Conservation (phyloP, 2,329 filamentous ascomycete genomes). For the Xylaria sp. region DNA sequence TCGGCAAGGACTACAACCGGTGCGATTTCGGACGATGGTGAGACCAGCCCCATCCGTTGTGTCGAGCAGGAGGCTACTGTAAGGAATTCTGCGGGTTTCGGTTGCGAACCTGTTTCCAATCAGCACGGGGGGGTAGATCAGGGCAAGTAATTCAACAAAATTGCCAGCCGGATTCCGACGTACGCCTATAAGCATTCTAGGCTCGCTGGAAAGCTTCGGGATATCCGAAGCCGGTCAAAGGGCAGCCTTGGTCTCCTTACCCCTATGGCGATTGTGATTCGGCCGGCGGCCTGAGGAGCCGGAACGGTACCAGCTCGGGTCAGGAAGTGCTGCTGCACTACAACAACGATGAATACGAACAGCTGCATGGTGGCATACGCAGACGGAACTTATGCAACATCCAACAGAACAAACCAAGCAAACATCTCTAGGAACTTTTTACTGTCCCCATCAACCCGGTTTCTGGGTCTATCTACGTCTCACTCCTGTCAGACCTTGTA, state of each 20-base stretch:
- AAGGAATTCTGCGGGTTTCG: slow-evolving; percentile 38
- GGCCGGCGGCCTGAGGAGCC: background rate
- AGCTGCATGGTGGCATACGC: background rate
- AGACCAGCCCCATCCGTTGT: slow-evolving; percentile 40
- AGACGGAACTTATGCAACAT: too few species aligned
- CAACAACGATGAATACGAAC: slow-evolving; percentile 1
- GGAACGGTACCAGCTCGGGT: background rate
- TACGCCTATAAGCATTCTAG: slow-evolving; percentile 21
- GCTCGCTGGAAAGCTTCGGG: slow-evolving; percentile 45
- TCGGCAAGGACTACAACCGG: slow-evolving; percentile 39
- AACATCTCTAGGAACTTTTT: too few species aligned
- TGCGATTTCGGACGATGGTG: slow-evolving; percentile 42
- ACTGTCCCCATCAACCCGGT: too few species aligned
- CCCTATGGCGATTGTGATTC: slow-evolving; percentile 6
- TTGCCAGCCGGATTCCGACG: background rate
- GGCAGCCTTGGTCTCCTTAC: slow-evolving; percentile 37
- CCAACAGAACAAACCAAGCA: too few species aligned
- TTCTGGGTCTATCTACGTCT: background rate
- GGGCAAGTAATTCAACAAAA: background rate
- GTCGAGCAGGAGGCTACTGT: slow-evolving; percentile 42
- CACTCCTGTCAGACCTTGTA: too few species aligned
- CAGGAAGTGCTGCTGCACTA: background rate
- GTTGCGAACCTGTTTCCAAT: slow-evolving; percentile 27
- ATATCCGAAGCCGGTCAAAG: slow-evolving; percentile 41
- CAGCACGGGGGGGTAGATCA: background rate